Base-by-base conservation (phyloP, 2,329 filamentous ascomycete genomes). In the Penicillium sp. region DNA sequence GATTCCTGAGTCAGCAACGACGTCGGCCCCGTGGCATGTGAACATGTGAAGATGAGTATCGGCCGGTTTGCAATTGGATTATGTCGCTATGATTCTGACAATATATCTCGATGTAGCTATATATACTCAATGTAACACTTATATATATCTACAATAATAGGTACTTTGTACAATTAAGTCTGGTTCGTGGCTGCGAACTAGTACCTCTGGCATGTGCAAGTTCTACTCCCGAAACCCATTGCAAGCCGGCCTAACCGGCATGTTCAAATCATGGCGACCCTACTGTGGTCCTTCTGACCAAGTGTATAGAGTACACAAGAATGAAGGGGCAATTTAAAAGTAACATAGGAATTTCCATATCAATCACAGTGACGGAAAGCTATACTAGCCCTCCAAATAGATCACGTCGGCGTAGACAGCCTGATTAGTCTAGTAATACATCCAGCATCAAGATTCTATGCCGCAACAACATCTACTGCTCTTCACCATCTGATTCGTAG, bases 401-500 rank as follows among this genome's bases (percentile, higher is more conserved):
- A 63, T 55, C 58, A 63, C 54, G 59, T 54, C 52, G 52, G 57
- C 37, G 37, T 51, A 47, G 55, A 59, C 57, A 57, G 45, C 63
- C 61, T 57, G 56, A 65, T 61, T 61, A 59, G 49, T 66, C 65
- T 68, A 68, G 61, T 65, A 65, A 65, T 68, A 68, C 66, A 68
- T 61, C 61, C 57, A 55, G 54, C 54, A 50, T 56, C 54, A 50
- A 54, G 52, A 43, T 53, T 57, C 53, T 45, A 57, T 48, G 31
- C 47, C 35, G 32, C 35, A 43, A 31, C 45, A 41, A 31, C 26
- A 12, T 22, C 56, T 57, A 61, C 53, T 67, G 64, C 28, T 67
- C 66, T 40, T 66, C 69, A 5, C 58, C 63, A 38, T 75, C 73
- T 34, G 70, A 68, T 57, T 74, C 67, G 51, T 76, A 76, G 17